Conservation (phyloP, 805 yeast genomes). For the Suhomyces emberorum region DNA sequence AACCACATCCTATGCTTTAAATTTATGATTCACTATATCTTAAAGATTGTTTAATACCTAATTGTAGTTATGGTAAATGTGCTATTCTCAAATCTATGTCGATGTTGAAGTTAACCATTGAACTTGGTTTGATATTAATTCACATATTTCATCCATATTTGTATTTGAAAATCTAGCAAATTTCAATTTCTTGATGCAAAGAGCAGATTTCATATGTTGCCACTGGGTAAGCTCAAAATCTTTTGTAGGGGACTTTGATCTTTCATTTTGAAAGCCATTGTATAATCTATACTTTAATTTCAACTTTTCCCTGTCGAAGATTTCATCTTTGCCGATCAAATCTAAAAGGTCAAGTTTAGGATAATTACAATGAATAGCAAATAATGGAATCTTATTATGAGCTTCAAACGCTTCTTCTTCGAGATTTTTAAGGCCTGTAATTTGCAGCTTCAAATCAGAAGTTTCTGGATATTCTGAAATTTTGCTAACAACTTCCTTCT, state of each 20-base stretch:
- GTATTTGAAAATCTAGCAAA: slow-evolving; percentile 23
- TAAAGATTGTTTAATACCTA: no score
- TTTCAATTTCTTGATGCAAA: slow-evolving; percentile 23
- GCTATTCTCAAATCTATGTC: no score
- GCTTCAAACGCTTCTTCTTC: slow-evolving; percentile 16
- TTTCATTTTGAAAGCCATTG: slow-evolving; percentile 17
- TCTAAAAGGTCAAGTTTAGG: slow-evolving; percentile 35
- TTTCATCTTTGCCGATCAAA: slow-evolving; percentile 19
- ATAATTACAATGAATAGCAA: slow-evolving; percentile 33
- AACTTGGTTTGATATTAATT: slow-evolving; percentile 26
- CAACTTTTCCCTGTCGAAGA: slow-evolving; percentile 23
- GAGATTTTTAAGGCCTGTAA: slow-evolving; percentile 18
- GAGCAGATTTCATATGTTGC: slow-evolving; percentile 22
- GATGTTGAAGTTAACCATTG: slow-evolving; percentile 17
- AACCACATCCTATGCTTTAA: no score
- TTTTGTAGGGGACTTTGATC: slow-evolving; percentile 4
- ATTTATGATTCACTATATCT: no score
- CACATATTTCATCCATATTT: slow-evolving; percentile 23
- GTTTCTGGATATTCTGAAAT: slow-evolving; percentile 3
- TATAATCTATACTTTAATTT: slow-evolving; percentile 27
- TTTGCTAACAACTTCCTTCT: slow-evolving; percentile 6
- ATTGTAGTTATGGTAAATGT: no score
- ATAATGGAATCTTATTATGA: slow-evolving; percentile 20
- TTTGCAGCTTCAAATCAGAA: slow-evolving; percentile 18
- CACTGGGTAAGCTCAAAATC: slow-evolving; percentile 35